phyloP scores from a whole-genome alignment of 2,329 filamentous ascomycete genomes.

The Colletotrichum sp. region DNA sequence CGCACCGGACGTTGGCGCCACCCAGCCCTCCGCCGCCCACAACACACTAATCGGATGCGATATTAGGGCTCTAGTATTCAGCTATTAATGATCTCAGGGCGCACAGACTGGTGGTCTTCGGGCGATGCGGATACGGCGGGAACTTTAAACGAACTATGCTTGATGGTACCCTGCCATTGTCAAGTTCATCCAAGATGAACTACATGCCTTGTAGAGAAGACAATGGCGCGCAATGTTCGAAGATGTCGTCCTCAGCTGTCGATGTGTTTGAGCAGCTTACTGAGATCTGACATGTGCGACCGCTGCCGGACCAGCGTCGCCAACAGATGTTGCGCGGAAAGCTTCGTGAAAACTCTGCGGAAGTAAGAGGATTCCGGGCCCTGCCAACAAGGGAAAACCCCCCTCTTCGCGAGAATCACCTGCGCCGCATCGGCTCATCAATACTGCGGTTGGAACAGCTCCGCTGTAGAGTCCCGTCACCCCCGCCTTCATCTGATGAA shows the following conservation, averaged over 20 bases:
- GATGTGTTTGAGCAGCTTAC: neutral
- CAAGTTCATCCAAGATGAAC: neutral
- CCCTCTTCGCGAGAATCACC: neutral
- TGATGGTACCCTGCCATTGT: neutral
- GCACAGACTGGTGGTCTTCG: neutral
- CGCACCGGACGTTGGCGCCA: neutral
- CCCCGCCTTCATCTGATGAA: neutral
- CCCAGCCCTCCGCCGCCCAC: neutral
- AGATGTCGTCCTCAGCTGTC: neutral
- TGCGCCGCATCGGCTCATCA: neutral
- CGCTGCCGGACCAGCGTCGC: neutral
- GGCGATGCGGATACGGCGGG: neutral
- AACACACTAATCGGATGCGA: neutral
- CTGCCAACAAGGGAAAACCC: neutral
- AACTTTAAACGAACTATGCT: conserved; percentile 3
- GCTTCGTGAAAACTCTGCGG: neutral
- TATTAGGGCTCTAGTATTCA: neutral
- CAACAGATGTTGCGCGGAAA: neutral
- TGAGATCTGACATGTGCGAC: neutral
- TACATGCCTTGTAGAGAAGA: neutral
- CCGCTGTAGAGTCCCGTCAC: neutral
- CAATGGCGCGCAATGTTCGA: neutral
- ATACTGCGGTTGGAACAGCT: neutral
- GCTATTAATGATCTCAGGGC: neutral
- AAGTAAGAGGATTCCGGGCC: neutral